These are phyloP conservation scores for Bretziella fagacearum DNA, from an alignment of 2,329 filamentous ascomycete species.

Conservation along the genomic window DNA sequence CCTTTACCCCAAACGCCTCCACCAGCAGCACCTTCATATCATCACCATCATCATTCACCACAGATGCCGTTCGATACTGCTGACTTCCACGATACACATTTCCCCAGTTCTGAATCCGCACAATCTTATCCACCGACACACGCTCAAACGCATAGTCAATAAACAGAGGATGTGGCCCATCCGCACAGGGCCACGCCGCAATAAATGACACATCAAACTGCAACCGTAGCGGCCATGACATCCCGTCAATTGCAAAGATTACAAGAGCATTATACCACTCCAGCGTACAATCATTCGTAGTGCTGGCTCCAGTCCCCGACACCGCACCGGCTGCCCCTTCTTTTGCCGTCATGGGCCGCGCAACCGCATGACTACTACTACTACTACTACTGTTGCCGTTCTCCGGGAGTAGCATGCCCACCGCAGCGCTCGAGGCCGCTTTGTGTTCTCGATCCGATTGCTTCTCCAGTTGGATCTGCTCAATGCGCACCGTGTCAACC, in stretches of 20 bases:
- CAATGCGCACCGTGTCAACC: constrained; percentile 50
- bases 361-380: too few species aligned
- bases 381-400: background rate
- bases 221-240: constrained; percentile 45
- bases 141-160: constrained; percentile 49
- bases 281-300: constrained; percentile 19
- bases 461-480: constrained; percentile 44
- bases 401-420: background rate
- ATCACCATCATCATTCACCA: constrained; percentile 16
- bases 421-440: constrained; percentile 15
- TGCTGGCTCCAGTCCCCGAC: background rate
- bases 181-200: constrained; percentile 45
- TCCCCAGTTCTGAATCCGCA: constrained; percentile 50
- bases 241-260: constrained; percentile 46
- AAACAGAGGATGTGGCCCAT: constrained; percentile 52
- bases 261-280: constrained; percentile 42
- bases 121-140: constrained; percentile 46
- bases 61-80: constrained; percentile 14
- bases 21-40: constrained; percentile 44
- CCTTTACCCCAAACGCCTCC: constrained; percentile 53
- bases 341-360: constrained; percentile 16
- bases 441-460: background rate
- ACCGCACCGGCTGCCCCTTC: background rate
- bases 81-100: constrained; percentile 23
- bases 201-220: constrained; percentile 50